phyloP scores from a whole-genome alignment of 768 basidiomycete species.

The Termitomyces sp. region DNA sequence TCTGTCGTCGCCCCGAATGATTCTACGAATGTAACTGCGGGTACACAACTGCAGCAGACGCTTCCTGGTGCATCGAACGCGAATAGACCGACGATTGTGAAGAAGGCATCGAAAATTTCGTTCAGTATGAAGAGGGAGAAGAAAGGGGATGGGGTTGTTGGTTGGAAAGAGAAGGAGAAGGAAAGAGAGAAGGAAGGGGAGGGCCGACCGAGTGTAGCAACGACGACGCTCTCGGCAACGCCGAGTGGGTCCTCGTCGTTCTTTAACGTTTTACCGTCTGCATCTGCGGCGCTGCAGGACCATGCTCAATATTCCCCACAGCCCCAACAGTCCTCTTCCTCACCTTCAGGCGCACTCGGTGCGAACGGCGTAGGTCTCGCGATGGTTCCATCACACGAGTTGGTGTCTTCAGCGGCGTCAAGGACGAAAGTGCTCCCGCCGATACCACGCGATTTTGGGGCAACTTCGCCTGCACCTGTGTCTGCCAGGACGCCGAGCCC shows the following conservation, averaged over 20 bases:
- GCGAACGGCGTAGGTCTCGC: slow-evolving; percentile 23
- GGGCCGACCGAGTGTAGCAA: slow-evolving; percentile 33
- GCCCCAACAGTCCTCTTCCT: slow-evolving; percentile 1
- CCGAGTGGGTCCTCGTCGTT: slow-evolving; percentile 80
- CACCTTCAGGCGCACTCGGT: slow-evolving; percentile 11
- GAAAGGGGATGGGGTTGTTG: not conserved
- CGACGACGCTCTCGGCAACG: slow-evolving; percentile 51
- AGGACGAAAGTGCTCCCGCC: slow-evolving; percentile 65
- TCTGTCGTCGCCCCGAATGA: slow-evolving; percentile 45
- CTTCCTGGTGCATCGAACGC: slow-evolving; percentile 30
- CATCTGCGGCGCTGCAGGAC: slow-evolving; percentile 9
- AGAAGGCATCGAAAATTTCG: slow-evolving; percentile 75
- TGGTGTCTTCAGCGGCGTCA: slow-evolving; percentile 28
- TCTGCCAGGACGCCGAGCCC: slow-evolving; percentile 37
- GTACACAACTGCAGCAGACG: slow-evolving; percentile 35
- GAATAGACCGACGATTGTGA: slow-evolving; percentile 43
- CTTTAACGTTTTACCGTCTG: slow-evolving; percentile 64
- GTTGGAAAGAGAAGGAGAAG: no score
- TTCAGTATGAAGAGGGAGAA: slow-evolving; percentile 58
- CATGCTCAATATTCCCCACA: not conserved
- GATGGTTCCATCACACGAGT: slow-evolving; percentile 21
- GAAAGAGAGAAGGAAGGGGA: slow-evolving; percentile 17
- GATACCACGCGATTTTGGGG: slow-evolving; percentile 67
- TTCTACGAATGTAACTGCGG: slow-evolving; percentile 18
- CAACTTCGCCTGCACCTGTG: slow-evolving; percentile 10